These are phyloP conservation scores for Petunia axillaris DNA, from an alignment of 257 asterid genomes.

Conservation along the genomic window DNA sequence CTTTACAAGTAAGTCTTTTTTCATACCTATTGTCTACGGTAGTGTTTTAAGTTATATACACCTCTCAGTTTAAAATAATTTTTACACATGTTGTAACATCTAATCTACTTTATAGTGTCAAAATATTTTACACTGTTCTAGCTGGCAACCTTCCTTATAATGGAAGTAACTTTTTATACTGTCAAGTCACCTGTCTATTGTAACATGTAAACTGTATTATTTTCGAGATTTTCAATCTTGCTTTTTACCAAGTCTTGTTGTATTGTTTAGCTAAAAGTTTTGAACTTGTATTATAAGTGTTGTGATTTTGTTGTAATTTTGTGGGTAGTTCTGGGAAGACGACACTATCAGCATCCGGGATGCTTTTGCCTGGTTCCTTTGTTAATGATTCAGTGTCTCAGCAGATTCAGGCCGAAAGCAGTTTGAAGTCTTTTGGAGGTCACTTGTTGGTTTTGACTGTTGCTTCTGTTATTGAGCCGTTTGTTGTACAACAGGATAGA, in stretches of 20 bases:
- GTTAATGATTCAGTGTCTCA: conserved; percentile 30
- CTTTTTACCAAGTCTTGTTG: background rate
- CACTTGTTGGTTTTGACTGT: conserved; percentile 66
- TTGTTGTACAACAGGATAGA: conserved; percentile 51
- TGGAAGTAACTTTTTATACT: too few species aligned
- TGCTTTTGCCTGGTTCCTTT: conserved; percentile 65
- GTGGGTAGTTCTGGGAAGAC: conserved; percentile 81
- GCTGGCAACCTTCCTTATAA: too few species aligned
- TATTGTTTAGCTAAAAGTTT: background rate
- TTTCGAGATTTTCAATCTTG: background rate
- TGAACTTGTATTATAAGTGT: background rate
- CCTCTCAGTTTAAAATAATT: too few species aligned
- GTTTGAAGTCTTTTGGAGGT: conserved; percentile 35
- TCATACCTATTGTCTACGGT: background rate
- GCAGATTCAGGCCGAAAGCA: conserved; percentile 31
- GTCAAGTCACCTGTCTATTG: too few species aligned
- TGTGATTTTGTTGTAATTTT: background rate
- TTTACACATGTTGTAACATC: too few species aligned
- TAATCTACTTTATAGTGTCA: too few species aligned
- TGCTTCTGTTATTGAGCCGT: conserved; percentile 91
- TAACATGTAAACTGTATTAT: background rate
- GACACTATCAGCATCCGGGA: conserved; percentile 90
- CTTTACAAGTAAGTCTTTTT: conserved; percentile 69
- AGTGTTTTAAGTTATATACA: too few species aligned
- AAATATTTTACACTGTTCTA: too few species aligned